These are phyloP conservation scores for Candida ulmi DNA, from an alignment of 805 yeast genomes.

Conservation along the genomic window DNA sequence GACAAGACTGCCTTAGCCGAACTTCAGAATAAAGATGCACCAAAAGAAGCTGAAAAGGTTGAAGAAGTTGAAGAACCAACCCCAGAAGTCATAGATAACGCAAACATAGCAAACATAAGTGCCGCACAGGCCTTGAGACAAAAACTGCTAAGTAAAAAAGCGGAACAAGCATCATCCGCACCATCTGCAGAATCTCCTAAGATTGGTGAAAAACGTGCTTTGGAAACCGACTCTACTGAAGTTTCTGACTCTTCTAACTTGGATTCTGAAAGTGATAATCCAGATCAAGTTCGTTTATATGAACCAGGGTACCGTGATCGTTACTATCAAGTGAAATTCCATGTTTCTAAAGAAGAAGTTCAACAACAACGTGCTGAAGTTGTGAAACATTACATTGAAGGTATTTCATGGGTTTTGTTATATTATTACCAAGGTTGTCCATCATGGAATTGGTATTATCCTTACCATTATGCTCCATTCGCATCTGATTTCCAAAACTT, in stretches of 20 bases:
- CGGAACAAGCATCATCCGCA: background rate
- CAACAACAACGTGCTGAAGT: slow-evolving; percentile 50
- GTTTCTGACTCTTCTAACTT: slow-evolving; percentile 15
- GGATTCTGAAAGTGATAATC: slow-evolving; percentile 32
- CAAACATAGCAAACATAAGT: slow-evolving; percentile 34
- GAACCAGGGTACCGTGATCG: slow-evolving; percentile 85
- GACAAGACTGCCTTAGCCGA: slow-evolving; percentile 27
- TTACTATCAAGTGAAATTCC: slow-evolving; percentile 75
- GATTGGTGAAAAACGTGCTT: slow-evolving; percentile 18
- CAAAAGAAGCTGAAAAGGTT: slow-evolving; percentile 3
- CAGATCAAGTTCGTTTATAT: slow-evolving; percentile 58
- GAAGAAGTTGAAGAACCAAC: background rate
- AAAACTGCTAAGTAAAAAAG: slow-evolving; percentile 25
- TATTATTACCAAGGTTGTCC: slow-evolving; percentile 98
- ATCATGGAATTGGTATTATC: slow-evolving; percentile 98
- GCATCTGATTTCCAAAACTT: slow-evolving; percentile 75
- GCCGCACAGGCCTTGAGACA: slow-evolving; percentile 42
- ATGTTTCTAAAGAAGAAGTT: slow-evolving; percentile 48
- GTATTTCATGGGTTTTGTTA: slow-evolving; percentile 92
- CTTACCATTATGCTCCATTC: slow-evolving; percentile 97
- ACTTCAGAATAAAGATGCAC: slow-evolving; percentile 3
- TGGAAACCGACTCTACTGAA: slow-evolving; percentile 17
- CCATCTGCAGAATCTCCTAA: slow-evolving; percentile 9
- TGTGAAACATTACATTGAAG: slow-evolving; percentile 77
- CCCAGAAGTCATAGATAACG: slow-evolving; percentile 21